phyloP scores from a whole-genome alignment of 768 basidiomycete genomes.

The Kwoniella dendrophila region DNA sequence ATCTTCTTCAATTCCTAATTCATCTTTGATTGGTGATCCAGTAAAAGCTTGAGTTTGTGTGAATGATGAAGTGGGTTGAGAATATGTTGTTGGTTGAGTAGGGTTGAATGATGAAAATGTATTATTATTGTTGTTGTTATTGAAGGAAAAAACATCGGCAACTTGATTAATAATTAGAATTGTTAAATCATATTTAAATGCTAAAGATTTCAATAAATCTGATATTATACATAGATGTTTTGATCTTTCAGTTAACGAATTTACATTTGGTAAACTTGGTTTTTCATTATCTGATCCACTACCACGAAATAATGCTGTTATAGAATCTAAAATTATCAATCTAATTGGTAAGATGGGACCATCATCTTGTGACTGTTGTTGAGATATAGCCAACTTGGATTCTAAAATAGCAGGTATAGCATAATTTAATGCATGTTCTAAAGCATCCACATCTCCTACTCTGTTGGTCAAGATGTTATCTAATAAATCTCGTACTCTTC shows the following conservation, averaged over 20 bases:
- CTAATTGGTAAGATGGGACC: conserved; percentile 64
- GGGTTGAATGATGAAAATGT: not conserved
- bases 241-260: conserved; percentile 71
- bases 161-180: conserved; percentile 89
- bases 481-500: conserved; percentile 22
- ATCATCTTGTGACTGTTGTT: too few species aligned
- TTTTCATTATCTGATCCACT: conserved; percentile 55
- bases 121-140: too few species aligned
- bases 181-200: conserved; percentile 66
- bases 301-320: conserved; percentile 80
- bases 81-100: not conserved
- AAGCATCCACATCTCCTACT: conserved; percentile 51
- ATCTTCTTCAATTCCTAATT: conserved; percentile 34
- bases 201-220: conserved; percentile 70
- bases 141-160: conserved; percentile 67
- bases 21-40: conserved; percentile 28
- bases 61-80: conserved; percentile 14
- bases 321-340: conserved; percentile 81
- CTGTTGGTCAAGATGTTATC: conserved; percentile 62
- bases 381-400: not conserved
- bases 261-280: conserved; percentile 56
- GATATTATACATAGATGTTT: conserved; percentile 70
- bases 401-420: conserved; percentile 53
- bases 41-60: conserved; percentile 22
- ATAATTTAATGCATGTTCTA: conserved; percentile 57